Evolutionary conservation across 257 asterid species (phyloP).

Genomic region (Scutellaria minor): DNA sequence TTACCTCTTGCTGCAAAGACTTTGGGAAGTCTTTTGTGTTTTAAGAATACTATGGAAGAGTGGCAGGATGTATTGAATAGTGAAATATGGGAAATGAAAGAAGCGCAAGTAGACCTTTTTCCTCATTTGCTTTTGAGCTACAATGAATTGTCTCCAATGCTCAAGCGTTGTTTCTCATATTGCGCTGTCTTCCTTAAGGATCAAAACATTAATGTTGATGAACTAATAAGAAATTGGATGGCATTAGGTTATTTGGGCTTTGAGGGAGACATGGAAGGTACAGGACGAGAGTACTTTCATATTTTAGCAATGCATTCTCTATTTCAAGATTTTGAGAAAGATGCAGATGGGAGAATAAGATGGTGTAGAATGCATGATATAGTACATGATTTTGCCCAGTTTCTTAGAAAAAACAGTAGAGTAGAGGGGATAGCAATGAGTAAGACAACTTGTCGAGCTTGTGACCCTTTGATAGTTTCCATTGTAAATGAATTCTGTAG

Average conservation of each 20-base stretch:
- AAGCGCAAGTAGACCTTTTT: too few species aligned
- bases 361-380: conserved; percentile 31
- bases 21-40: too few species aligned
- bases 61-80: too few species aligned
- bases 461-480: background rate
- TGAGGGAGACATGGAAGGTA: conserved; percentile 20
- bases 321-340: conserved; percentile 15
- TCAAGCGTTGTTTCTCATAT: conserved; percentile 46
- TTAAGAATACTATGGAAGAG: too few species aligned
- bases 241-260: conserved; percentile 26
- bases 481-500: background rate
- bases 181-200: conserved; percentile 53
- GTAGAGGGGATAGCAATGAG: background rate
- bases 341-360: background rate
- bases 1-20: too few species aligned
- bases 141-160: conserved; percentile 30
- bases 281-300: conserved; percentile 36
- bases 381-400: conserved; percentile 29
- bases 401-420: background rate
- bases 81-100: too few species aligned
- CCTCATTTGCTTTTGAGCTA: conserved; percentile 1
- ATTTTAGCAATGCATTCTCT: conserved; percentile 26
- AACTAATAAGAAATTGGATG: conserved; percentile 47
- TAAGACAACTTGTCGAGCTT: background rate
- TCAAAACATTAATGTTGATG: conserved; percentile 37